Evolutionary conservation across 2,329 filamentous ascomycete species (phyloP).

Genomic region (Alternaria ventricosa): DNA sequence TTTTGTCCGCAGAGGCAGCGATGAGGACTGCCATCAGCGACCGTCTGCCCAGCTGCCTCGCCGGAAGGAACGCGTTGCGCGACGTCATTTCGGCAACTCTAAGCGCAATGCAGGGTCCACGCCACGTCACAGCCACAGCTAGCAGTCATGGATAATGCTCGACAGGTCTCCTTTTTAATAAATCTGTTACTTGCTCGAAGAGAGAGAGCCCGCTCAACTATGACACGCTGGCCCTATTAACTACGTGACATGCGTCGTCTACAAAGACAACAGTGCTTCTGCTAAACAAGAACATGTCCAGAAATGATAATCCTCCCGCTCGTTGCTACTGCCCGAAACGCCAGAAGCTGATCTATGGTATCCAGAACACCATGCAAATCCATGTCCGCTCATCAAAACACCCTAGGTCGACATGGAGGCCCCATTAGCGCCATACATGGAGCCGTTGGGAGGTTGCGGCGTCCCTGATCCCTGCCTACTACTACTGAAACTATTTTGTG

Average conservation of each 20-base stretch:
- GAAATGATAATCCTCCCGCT: background rate
- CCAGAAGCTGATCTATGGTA: conserved; percentile 25
- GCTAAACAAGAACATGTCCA: background rate
- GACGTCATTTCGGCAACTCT: conserved; percentile 26
- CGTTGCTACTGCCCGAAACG: conserved; percentile 16
- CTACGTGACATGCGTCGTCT: background rate
- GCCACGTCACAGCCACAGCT: conserved; percentile 8
- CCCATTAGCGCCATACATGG: conserved; percentile 16
- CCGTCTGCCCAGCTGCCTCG: conserved; percentile 13
- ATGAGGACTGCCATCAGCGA: conserved; percentile 15
- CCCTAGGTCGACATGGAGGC: conserved; percentile 31
- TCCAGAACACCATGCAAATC: conserved; percentile 16
- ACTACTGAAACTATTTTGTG: conserved; percentile 43
- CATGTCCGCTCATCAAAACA: conserved; percentile 2
- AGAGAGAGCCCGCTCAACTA: background rate
- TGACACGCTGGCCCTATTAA: background rate
- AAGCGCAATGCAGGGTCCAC: conserved; percentile 27
- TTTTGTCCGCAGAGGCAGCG: conserved; percentile 20
- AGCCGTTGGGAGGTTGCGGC: conserved; percentile 44
- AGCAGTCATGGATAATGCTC: background rate
- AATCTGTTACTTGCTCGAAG: background rate
- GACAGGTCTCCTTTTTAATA: background rate
- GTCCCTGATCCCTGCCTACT: conserved; percentile 45
- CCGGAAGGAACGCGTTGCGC: conserved; percentile 18
- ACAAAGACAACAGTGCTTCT: background rate